These are phyloP conservation scores for Boletellus sp. DNA, from an alignment of 768 basidiomycete species.

Conservation along the genomic window DNA sequence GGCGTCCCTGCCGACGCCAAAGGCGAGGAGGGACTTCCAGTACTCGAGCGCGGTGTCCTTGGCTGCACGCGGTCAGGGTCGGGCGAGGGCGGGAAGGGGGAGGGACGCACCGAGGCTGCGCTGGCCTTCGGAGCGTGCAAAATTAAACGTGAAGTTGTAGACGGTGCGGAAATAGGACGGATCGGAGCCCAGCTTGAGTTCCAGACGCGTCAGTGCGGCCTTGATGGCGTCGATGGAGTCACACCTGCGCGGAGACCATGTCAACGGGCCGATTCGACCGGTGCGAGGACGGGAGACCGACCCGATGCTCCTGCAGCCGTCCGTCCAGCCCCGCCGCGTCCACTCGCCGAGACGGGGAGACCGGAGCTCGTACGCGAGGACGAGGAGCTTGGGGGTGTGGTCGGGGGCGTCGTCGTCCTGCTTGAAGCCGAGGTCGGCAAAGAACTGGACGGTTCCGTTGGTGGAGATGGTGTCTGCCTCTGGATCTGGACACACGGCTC, in stretches of 20 bases:
- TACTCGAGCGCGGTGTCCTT: conserved; percentile 72
- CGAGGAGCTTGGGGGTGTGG: conserved; percentile 71
- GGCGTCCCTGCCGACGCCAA: conserved; percentile 66
- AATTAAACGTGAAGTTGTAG: conserved; percentile 78
- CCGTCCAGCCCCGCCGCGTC: conserved; percentile 66
- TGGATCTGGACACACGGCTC: conserved; percentile 12
- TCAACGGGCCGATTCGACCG: conserved; percentile 6
- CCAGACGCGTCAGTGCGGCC: conserved; percentile 48
- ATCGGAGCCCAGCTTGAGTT: conserved; percentile 59
- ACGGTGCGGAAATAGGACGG: conserved; percentile 70
- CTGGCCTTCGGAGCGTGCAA: conserved; percentile 72
- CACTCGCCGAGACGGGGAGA: conserved; percentile 73
- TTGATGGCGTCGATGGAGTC: conserved; percentile 67
- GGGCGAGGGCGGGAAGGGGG: background rate
- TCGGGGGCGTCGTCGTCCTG: conserved; percentile 53
- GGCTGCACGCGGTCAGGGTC: conserved; percentile 34
- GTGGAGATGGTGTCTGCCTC: conserved; percentile 64
- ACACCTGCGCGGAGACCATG: conserved; percentile 39
- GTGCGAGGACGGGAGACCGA: conserved; percentile 38
- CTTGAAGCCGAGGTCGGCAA: conserved; percentile 34
- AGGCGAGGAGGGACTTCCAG: conserved; percentile 74
- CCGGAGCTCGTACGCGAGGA: conserved; percentile 77
- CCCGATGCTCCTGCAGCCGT: conserved; percentile 77
- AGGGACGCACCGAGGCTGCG: conserved; percentile 69
- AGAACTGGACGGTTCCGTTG: conserved; percentile 77